Evolutionary conservation across 2,329 filamentous ascomycete species (phyloP).

Genomic region (Bipolaris victoriae): DNA sequence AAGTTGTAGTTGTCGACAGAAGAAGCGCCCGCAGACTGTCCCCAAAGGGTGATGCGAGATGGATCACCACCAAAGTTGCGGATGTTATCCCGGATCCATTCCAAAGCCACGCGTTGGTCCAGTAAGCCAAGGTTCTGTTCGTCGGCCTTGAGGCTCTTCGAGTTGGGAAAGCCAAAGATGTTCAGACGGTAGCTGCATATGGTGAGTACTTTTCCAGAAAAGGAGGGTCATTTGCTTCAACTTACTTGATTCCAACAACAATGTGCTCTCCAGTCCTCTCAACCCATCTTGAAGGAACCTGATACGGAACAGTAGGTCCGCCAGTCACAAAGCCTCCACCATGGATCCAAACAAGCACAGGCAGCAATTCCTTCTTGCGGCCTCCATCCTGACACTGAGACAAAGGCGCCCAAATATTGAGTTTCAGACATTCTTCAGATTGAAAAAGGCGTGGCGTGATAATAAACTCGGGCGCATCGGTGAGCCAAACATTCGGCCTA

Average conservation of each 20-base stretch:
- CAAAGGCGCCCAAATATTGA: conserved; percentile 55
- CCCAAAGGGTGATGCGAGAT: conserved; percentile 48
- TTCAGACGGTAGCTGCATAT: conserved; percentile 43
- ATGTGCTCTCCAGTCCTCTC: conserved; percentile 46
- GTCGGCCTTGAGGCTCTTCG: conserved; percentile 34
- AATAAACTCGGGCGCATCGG: conserved; percentile 35
- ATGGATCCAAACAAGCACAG: conserved; percentile 56
- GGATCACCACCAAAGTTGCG: conserved; percentile 46
- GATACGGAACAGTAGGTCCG: conserved; percentile 53
- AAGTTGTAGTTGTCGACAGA: conserved; percentile 58
- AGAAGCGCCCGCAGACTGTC: conserved; percentile 48
- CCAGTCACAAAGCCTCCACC: conserved; percentile 57
- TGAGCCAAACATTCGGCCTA: conserved; percentile 28
- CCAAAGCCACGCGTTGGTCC: conserved; percentile 48
- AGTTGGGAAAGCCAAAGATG: conserved; percentile 51
- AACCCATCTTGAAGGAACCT: conserved; percentile 35
- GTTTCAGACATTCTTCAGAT: conserved; percentile 55
- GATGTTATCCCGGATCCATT: conserved; percentile 52
- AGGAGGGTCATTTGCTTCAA: conserved; percentile 34
- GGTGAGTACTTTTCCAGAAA: background rate
- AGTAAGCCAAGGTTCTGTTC: conserved; percentile 50
- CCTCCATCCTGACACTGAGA: conserved; percentile 2
- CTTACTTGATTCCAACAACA: conserved; percentile 44
- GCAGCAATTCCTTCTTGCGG: conserved; percentile 36
- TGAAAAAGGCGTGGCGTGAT: conserved; percentile 27